Evolutionary conservation across 2,329 filamentous ascomycete species (phyloP).

Genomic region (Fonsecaea monophora): DNA sequence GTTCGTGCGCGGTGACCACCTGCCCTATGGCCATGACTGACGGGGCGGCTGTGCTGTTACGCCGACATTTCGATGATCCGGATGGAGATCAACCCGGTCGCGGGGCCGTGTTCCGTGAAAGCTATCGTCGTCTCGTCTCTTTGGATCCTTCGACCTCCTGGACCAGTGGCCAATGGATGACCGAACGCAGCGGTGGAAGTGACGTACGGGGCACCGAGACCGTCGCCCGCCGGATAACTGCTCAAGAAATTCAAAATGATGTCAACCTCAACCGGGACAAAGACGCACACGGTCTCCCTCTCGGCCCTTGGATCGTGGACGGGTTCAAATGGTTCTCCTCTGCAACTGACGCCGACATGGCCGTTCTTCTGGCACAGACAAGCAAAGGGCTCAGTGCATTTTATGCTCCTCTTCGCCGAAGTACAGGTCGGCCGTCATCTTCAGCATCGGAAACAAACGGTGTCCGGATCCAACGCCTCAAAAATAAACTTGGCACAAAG

Average conservation of each 20-base stretch:
- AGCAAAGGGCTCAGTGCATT: constrained; percentile 65
- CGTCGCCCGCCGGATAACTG: constrained; percentile 38
- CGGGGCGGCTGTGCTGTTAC: constrained; percentile 47
- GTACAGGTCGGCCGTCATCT: constrained; percentile 7
- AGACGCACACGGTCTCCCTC: constrained; percentile 45
- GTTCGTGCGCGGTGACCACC: constrained; percentile 65
- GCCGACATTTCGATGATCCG: constrained; percentile 25
- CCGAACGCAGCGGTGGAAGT: constrained; percentile 47
- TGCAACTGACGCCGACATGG: constrained; percentile 70
- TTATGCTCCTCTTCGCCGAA: constrained; percentile 63
- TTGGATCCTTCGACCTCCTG: constrained; percentile 43
- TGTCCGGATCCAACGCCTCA: constrained; percentile 70
- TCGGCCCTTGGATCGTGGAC: constrained; percentile 62
- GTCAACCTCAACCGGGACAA: constrained; percentile 36
- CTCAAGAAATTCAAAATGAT: constrained; percentile 25
- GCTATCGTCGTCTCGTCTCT: constrained; percentile 42
- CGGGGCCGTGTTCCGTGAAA: constrained; percentile 39
- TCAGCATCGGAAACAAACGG: constrained; percentile 59
- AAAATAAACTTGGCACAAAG: constrained; percentile 75
- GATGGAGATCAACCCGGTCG: constrained; percentile 32
- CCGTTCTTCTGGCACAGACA: constrained; percentile 69
- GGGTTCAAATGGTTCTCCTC: constrained; percentile 78
- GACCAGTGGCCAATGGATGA: constrained; percentile 51
- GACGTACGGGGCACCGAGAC: constrained; percentile 48
- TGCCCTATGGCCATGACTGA: constrained; percentile 70